Conservation (phyloP, 495 filamentous ascomycete species). For the Penicillium silybi region DNA sequence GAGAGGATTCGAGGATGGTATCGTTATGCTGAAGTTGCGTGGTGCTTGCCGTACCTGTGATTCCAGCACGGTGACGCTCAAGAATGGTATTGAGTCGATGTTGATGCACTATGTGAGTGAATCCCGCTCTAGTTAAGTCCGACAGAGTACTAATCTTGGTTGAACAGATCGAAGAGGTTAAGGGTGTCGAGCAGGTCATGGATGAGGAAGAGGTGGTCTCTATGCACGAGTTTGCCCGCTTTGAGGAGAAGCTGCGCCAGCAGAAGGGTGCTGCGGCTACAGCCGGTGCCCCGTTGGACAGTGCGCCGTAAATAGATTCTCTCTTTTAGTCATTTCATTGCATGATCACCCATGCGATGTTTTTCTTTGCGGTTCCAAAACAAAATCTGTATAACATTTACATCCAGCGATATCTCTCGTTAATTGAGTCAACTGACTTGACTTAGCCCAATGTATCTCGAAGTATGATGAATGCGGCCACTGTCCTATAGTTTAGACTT, state of each 20-base stretch:
- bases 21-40: slow-evolving; percentile 80
- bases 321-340: background rate
- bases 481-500: too few relatives aligned
- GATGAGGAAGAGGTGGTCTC: slow-evolving; percentile 92
- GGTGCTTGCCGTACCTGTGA: slow-evolving; percentile 96
- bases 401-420: background rate
- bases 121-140: background rate
- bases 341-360: background rate
- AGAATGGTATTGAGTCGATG: slow-evolving; percentile 97
- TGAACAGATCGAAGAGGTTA: slow-evolving; percentile 85
- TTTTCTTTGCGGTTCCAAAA: background rate
- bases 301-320: slow-evolving; percentile 32
- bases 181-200: slow-evolving; percentile 85
- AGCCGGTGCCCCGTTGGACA: slow-evolving; percentile 63
- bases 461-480: background rate
- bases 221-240: slow-evolving; percentile 85
- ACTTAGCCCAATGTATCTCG: background rate
- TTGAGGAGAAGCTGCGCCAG: slow-evolving; percentile 87
- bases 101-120: slow-evolving; percentile 73
- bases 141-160: slow-evolving; percentile 25
- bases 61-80: slow-evolving; percentile 89
- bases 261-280: slow-evolving; percentile 61
- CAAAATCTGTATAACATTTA: background rate
- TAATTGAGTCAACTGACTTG: background rate
- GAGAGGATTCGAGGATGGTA: slow-evolving; percentile 79